These are phyloP conservation scores for Lentinula sp. DNA, from an alignment of 768 basidiomycete genomes.

Conservation along the genomic window DNA sequence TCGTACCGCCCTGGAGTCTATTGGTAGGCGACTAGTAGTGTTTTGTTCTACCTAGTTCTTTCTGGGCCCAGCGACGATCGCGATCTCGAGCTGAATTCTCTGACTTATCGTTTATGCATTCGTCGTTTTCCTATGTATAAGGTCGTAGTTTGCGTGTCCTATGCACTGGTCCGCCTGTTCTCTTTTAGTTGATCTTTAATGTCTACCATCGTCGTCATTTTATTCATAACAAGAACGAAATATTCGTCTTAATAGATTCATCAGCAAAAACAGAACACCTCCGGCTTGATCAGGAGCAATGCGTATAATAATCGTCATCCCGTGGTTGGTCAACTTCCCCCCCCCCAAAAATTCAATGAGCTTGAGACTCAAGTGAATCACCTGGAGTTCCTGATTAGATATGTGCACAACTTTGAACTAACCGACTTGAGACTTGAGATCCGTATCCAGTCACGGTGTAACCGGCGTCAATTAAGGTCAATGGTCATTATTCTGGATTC, in stretches of 20 bases:
- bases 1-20: constrained; percentile 52
- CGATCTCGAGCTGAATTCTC: constrained; percentile 45
- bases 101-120: constrained; percentile 7
- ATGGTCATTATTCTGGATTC: not conserved
- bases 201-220: not conserved
- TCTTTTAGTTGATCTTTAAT: not conserved
- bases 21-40: not conserved
- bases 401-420: too few species aligned
- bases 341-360: too few species aligned
- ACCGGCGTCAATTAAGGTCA: not conserved
- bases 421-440: too few species aligned
- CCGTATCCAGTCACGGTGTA: too few species aligned
- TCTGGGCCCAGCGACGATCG: constrained; percentile 62
- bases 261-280: too few species aligned
- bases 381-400: too few species aligned
- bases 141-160: not conserved
- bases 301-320: too few species aligned
- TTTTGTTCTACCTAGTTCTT: not conserved
- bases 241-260: too few species aligned
- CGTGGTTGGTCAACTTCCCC: too few species aligned
- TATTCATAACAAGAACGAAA: not conserved
- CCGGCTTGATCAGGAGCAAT: too few species aligned
- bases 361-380: too few species aligned
- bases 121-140: not conserved
- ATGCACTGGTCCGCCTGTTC: not conserved